These are phyloP conservation scores for Polyporus arcularius DNA, from an alignment of 768 basidiomycete genomes.

Conservation along the genomic window DNA sequence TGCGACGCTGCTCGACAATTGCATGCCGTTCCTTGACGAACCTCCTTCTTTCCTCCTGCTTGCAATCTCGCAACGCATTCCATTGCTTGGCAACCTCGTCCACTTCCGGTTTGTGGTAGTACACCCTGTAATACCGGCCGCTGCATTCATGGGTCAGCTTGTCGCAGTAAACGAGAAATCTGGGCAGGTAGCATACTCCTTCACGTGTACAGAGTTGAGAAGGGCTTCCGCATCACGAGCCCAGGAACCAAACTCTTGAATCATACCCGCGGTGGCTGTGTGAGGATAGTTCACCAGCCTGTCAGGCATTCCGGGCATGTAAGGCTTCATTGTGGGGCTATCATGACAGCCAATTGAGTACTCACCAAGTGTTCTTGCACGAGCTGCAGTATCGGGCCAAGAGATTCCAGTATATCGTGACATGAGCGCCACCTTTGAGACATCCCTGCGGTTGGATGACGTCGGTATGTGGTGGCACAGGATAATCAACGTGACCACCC, in stretches of 20 bases:
- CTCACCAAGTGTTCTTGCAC: too few relatives aligned
- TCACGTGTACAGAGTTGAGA: too few relatives aligned
- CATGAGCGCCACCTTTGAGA: neutral
- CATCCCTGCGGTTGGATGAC: neutral
- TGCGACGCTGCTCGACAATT: neutral
- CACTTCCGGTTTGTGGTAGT: neutral
- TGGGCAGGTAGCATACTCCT: neutral
- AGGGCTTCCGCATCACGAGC: too few relatives aligned
- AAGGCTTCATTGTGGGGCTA: too few relatives aligned
- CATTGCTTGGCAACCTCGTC: neutral
- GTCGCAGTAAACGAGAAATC: neutral
- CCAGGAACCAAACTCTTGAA: too few relatives aligned
- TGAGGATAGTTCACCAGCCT: too few relatives aligned
- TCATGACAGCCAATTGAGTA: too few relatives aligned
- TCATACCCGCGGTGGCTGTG: too few relatives aligned
- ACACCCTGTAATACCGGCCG: neutral
- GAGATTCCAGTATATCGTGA: neutral
- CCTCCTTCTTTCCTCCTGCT: neutral
- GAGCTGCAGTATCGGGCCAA: too few relatives aligned
- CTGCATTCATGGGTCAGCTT: neutral
- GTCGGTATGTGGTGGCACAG: neutral
- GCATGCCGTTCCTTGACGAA: neutral
- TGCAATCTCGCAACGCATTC: neutral
- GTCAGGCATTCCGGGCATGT: too few relatives aligned
- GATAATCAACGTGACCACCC: constrained; percentile 6